These are phyloP conservation scores for Suillus subluteus DNA, from an alignment of 768 basidiomycete genomes.

Conservation along the genomic window DNA sequence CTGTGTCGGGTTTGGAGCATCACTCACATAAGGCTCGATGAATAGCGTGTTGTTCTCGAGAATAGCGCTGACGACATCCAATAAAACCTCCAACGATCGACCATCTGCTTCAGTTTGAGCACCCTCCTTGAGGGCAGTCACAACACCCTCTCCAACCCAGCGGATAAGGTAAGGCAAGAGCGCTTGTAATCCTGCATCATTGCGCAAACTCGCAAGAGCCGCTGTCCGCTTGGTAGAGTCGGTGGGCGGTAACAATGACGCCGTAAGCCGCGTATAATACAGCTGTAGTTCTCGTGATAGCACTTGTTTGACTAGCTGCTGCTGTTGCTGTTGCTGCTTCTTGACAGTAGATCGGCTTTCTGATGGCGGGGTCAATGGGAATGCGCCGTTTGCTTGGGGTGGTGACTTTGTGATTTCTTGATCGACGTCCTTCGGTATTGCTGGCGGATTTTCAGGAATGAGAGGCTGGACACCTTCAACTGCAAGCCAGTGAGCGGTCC, in stretches of 20 bases:
- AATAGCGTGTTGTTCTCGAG: slow-evolving; percentile 88
- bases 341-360: slow-evolving; percentile 31
- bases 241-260: slow-evolving; percentile 73
- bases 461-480: slow-evolving; percentile 97
- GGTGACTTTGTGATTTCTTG: slow-evolving; percentile 34
- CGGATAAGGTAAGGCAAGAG: slow-evolving; percentile 92
- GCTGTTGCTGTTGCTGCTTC: slow-evolving; percentile 58
- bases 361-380: slow-evolving; percentile 32
- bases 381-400: slow-evolving; percentile 30
- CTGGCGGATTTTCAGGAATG: slow-evolving; percentile 95
- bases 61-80: slow-evolving; percentile 85
- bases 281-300: slow-evolving; percentile 93
- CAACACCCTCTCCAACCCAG: slow-evolving; percentile 92
- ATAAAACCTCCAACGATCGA: slow-evolving; percentile 72
- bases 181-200: slow-evolving; percentile 90
- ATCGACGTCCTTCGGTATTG: slow-evolving; percentile 60
- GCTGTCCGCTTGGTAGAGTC: slow-evolving; percentile 81
- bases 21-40: slow-evolving; percentile 92
- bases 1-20: background rate
- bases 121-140: slow-evolving; percentile 55
- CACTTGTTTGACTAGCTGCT: slow-evolving; percentile 87
- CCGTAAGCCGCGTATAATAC: slow-evolving; percentile 90
- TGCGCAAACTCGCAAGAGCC: slow-evolving; percentile 85
- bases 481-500: slow-evolving; percentile 97
- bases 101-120: slow-evolving; percentile 66